A percentile compares a stretch with the other conserved stretches of the same genome.
Conservation (phyloP, 2,329 filamentous ascomycete species). For the Fonsecaea erecta region DNA sequence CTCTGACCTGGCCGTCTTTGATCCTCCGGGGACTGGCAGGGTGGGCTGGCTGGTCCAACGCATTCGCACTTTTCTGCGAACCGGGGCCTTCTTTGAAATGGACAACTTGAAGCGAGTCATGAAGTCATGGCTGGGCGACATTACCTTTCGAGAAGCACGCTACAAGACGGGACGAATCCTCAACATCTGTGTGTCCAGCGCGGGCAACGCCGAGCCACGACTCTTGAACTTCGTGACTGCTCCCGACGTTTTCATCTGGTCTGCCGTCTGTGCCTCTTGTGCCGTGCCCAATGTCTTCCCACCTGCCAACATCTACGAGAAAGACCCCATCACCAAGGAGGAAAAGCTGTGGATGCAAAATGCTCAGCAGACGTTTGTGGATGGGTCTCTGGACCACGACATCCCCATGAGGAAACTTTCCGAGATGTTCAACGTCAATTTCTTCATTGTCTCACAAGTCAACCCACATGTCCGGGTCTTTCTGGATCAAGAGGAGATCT, state of each 20-base stretch:
- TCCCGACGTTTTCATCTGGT: constrained; percentile 95
- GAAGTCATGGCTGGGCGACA: constrained; percentile 77
- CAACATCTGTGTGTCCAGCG: constrained; percentile 91
- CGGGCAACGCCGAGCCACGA: constrained; percentile 83
- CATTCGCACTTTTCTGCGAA: constrained; percentile 72
- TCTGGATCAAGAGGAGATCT: constrained; percentile 72
- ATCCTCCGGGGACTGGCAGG: constrained; percentile 59
- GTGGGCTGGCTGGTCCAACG: constrained; percentile 47
- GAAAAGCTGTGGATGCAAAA: constrained; percentile 79
- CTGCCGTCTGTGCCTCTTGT: constrained; percentile 88
- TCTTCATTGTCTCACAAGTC: constrained; percentile 96
- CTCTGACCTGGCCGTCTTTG: constrained; percentile 81
- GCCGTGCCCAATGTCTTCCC: constrained; percentile 83
- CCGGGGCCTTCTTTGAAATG: constrained; percentile 76
- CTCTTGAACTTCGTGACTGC: constrained; percentile 92
- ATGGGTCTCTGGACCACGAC: constrained; percentile 93
- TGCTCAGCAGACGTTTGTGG: constrained; percentile 79
- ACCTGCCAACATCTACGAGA: constrained; percentile 76
- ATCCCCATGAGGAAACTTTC: constrained; percentile 86
- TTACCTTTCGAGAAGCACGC: constrained; percentile 95
- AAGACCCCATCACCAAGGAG: constrained; percentile 78
- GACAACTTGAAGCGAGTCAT: constrained; percentile 80
- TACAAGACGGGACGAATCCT: constrained; percentile 90
- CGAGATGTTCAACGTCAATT: constrained; percentile 97
- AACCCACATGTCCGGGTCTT: constrained; percentile 94